phyloP scores from a whole-genome alignment of 768 basidiomycete species.

The Russula abietina region DNA sequence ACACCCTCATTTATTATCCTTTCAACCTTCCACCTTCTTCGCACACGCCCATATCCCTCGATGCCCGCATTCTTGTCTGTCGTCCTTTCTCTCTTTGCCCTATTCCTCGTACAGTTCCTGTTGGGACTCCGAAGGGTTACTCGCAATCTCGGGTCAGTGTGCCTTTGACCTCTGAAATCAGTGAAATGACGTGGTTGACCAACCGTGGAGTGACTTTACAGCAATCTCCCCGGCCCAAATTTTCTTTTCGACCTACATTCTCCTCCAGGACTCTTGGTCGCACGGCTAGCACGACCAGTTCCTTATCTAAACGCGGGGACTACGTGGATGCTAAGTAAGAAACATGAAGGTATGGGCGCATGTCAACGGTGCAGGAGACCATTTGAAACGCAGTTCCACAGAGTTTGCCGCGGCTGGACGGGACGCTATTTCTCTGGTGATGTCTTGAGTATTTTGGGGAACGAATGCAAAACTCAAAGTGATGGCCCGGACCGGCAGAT shows the following conservation, averaged over 20 bases:
- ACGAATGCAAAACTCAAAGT: no score
- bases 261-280: not conserved
- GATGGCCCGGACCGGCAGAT: no score
- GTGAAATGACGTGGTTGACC: not conserved
- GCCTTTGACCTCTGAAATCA: not conserved
- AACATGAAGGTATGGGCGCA: constrained; percentile 3
- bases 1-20: not conserved
- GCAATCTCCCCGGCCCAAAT: constrained; percentile 5
- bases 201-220: not conserved
- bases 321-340: not conserved
- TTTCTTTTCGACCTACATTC: not conserved
- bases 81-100: not conserved
- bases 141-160: constrained; percentile 4
- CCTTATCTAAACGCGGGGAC: not conserved
- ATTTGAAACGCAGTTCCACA: not conserved
- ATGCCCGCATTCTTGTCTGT: not conserved
- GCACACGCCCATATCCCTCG: not conserved
- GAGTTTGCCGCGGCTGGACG: constrained; percentile 9
- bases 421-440: constrained; percentile 6
- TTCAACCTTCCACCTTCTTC: not conserved
- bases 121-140: constrained; percentile 2
- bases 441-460: constrained; percentile 32
- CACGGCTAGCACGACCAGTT: not conserved
- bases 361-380: no score
- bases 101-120: not conserved